phyloP scores from a whole-genome alignment of 345 rosid species.

The Odontarrhena argentea region DNA sequence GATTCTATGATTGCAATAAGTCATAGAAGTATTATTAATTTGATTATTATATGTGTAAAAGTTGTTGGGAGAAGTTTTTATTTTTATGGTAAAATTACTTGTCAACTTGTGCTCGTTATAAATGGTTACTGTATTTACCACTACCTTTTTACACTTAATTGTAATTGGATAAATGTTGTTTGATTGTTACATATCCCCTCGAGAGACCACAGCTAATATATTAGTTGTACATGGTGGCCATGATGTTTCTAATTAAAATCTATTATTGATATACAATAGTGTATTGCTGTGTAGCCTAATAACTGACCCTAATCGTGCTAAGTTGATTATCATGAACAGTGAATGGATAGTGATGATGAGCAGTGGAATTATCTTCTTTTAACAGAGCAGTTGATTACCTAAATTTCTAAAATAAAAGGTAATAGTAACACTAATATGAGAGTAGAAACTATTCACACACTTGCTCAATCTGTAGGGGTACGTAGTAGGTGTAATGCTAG shows the following conservation, averaged over 20 bases:
- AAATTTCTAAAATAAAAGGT: slow-evolving; percentile 1
- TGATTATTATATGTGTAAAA: background rate
- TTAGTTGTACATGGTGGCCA: background rate
- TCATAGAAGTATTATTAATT: background rate
- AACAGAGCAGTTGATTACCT: slow-evolving; percentile 9
- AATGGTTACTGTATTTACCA: too few relatives aligned
- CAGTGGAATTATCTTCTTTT: slow-evolving; percentile 6
- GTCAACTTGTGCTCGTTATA: too few relatives aligned
- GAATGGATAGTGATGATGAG: slow-evolving; percentile 28
- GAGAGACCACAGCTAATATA: background rate
- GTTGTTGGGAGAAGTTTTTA: background rate
- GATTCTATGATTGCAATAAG: too few relatives aligned
- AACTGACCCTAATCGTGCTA: background rate
- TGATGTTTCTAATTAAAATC: background rate
- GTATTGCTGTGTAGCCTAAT: background rate
- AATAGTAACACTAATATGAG: slow-evolving; percentile 11
- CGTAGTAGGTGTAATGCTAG: slow-evolving; percentile 5
- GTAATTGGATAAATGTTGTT: background rate
- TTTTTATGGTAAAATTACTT: too few relatives aligned
- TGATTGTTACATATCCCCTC: background rate
- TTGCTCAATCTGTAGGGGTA: slow-evolving; percentile 25
- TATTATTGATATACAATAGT: background rate
- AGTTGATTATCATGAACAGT: too few relatives aligned
- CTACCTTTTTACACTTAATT: background rate
- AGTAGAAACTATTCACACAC: slow-evolving; percentile 13